Conservation (phyloP, 1,139 yeast genomes). For the Debaryomyces udenii region DNA sequence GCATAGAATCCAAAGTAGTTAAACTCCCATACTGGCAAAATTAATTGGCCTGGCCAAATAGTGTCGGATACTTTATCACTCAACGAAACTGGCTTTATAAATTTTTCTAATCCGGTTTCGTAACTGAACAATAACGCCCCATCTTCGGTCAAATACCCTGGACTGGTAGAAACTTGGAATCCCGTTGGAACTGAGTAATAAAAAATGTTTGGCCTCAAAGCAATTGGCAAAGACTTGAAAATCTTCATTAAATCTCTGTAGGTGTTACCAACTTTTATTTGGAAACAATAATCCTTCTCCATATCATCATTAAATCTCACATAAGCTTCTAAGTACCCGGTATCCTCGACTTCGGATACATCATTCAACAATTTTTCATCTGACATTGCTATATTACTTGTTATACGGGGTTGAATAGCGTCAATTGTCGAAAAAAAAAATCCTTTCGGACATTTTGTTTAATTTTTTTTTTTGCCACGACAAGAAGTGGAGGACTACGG, state of each 20-base stretch:
- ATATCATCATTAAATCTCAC: conserved; percentile 81
- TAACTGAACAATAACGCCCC: conserved; percentile 76
- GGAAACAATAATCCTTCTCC: conserved; percentile 91
- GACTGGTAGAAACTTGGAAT: conserved; percentile 68
- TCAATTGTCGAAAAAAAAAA: conserved; percentile 2
- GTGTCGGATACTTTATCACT: conserved; percentile 56
- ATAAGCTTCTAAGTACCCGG: conserved; percentile 62
- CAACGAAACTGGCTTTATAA: conserved; percentile 46
- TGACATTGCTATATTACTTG: conserved; percentile 4
- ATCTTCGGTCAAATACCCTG: conserved; percentile 83
- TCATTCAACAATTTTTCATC: conserved; percentile 15
- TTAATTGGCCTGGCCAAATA: conserved; percentile 88
- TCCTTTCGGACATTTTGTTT: neutral
- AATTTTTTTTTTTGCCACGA: conserved; percentile 8
- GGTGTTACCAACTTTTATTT: conserved; percentile 57
- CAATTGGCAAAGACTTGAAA: conserved; percentile 68
- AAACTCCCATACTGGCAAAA: conserved; percentile 77
- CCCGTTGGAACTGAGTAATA: conserved; percentile 66
- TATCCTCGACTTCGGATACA: conserved; percentile 21
- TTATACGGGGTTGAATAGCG: neutral
- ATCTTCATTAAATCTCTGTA: conserved; percentile 63
- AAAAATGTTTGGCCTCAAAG: conserved; percentile 79
- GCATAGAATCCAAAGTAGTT: conserved; percentile 52
- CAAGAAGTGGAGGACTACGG: conserved; percentile 5
- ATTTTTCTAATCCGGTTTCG: conserved; percentile 53